Evolutionary conservation across 2,329 filamentous ascomycete species (phyloP).

Genomic region (Aureobasidium sp.): DNA sequence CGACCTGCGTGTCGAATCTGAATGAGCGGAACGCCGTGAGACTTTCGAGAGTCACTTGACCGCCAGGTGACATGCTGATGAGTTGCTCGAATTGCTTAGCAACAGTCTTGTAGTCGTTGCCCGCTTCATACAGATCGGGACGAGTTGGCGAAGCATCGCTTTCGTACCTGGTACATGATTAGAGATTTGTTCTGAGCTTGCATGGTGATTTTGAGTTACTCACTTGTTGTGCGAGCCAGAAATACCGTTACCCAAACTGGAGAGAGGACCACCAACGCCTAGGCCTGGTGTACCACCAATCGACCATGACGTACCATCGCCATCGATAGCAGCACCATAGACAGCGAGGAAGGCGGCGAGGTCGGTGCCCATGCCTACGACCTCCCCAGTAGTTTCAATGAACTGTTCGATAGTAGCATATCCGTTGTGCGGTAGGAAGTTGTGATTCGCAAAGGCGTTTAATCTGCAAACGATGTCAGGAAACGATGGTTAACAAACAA

Average conservation of each 20-base stretch:
- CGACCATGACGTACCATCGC: slow-evolving; percentile 31
- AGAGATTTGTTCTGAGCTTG: neutral
- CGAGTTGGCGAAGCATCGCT: slow-evolving; percentile 36
- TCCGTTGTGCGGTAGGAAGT: slow-evolving; percentile 37
- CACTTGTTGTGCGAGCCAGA: slow-evolving; percentile 33
- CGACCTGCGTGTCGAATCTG: slow-evolving; percentile 2
- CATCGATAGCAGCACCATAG: slow-evolving; percentile 37
- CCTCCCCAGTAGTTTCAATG: slow-evolving; percentile 32
- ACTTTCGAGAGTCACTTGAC: slow-evolving; percentile 20
- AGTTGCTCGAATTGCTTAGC: slow-evolving; percentile 32
- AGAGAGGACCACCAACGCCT: slow-evolving; percentile 22
- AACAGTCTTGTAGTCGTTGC: slow-evolving; percentile 32
- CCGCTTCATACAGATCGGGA: slow-evolving; percentile 32
- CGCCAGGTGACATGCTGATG: slow-evolving; percentile 3
- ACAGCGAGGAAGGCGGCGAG: slow-evolving; percentile 37
- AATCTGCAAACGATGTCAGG: neutral
- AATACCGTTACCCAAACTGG: slow-evolving; percentile 28
- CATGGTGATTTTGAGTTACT: neutral
- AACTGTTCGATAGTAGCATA: slow-evolving; percentile 38
- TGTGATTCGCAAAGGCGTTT: slow-evolving; percentile 39
- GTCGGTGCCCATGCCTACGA: slow-evolving; percentile 39
- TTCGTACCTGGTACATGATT: slow-evolving; percentile 31
- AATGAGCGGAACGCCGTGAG: slow-evolving; percentile 7
- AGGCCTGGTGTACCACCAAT: slow-evolving; percentile 30
- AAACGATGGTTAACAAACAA: slow-evolving; percentile 10